Evolutionary conservation across 2,329 filamentous ascomycete genomes (phyloP).

Genomic region (Magnaporthiopsis rhizophila): DNA sequence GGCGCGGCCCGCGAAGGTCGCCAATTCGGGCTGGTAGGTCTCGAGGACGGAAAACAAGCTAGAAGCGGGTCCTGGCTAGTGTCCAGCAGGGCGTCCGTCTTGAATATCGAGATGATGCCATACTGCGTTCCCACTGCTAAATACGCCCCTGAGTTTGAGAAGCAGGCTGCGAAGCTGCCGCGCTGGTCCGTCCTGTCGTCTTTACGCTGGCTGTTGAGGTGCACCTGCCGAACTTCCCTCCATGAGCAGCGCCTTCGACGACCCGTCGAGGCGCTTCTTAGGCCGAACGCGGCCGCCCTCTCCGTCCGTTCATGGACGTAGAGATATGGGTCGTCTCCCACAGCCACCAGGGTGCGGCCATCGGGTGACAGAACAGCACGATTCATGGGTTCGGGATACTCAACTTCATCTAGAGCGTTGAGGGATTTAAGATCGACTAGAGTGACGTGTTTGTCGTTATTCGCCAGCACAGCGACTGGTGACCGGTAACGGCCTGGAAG

Average conservation of each 20-base stretch:
- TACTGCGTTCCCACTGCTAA: conserved; percentile 75
- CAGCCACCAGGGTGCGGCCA: conserved; percentile 68
- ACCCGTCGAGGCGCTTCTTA: background rate
- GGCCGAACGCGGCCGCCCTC: conserved; percentile 16
- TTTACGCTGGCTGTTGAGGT: conserved; percentile 49
- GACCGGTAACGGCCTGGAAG: conserved; percentile 34
- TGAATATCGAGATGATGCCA: conserved; percentile 69
- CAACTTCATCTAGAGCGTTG: conserved; percentile 60
- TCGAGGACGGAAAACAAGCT: conserved; percentile 69
- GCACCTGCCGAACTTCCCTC: conserved; percentile 41
- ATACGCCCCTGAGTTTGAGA: conserved; percentile 62
- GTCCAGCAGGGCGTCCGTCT: conserved; percentile 41
- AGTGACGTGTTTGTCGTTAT: conserved; percentile 86
- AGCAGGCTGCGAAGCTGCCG: conserved; percentile 71
- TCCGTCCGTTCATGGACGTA: conserved; percentile 65
- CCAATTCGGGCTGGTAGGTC: conserved; percentile 34
- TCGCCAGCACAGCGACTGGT: conserved; percentile 66
- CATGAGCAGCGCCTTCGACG: conserved; percentile 34
- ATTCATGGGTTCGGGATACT: conserved; percentile 81
- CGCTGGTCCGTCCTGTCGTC: conserved; percentile 47
- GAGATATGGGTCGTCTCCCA: conserved; percentile 79
- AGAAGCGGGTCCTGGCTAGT: conserved; percentile 53
- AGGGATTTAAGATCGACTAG: conserved; percentile 66
- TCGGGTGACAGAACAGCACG: conserved; percentile 91
- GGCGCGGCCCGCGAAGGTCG: background rate